Evolutionary conservation across 2,329 filamentous ascomycete species (phyloP).

Genomic region (Phialophora tarda): DNA sequence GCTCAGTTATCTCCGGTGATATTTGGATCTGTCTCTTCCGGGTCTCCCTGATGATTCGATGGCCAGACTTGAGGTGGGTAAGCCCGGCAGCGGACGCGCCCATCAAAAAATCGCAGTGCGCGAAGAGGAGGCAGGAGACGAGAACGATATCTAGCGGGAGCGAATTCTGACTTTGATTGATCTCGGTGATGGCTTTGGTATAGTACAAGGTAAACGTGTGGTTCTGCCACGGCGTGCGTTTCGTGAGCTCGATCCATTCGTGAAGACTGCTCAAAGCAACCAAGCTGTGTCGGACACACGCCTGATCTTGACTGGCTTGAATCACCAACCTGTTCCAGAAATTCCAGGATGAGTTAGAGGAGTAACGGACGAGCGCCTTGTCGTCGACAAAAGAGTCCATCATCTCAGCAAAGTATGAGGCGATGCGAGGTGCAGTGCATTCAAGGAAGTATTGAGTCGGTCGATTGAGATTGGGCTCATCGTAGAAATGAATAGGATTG

Average conservation of each 20-base stretch:
- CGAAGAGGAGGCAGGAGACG: constrained; percentile 30
- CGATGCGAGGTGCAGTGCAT: constrained; percentile 28
- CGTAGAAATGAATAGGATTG: constrained; percentile 28
- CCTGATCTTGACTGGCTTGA: constrained; percentile 27
- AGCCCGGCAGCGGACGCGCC: constrained; percentile 29
- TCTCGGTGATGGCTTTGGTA: constrained; percentile 31
- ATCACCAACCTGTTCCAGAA: constrained; percentile 30
- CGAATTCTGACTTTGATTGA: constrained; percentile 26
- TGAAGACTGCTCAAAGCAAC: constrained; percentile 32
- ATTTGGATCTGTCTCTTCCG: constrained; percentile 21
- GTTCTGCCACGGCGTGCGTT: constrained; percentile 31
- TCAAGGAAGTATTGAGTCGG: constrained; percentile 30
- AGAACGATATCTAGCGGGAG: constrained; percentile 32
- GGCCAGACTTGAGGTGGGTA: constrained; percentile 27
- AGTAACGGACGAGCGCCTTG: constrained; percentile 21
- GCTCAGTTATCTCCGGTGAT: constrained; percentile 21
- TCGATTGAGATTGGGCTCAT: constrained; percentile 28
- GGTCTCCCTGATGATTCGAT: constrained; percentile 30
- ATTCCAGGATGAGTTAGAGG: constrained; percentile 20
- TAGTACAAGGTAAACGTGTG: constrained; percentile 29
- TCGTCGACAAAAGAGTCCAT: constrained; percentile 33
- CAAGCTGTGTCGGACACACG: constrained; percentile 27
- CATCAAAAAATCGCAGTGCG: constrained; percentile 33
- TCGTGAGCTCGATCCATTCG: constrained; percentile 32
- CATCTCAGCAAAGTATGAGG: constrained; percentile 31